Evolutionary conservation across 2,329 filamentous ascomycete genomes (phyloP), one percentile per base, ranked within the genome.

Genomic region (Botrytis cinerea): DNA sequence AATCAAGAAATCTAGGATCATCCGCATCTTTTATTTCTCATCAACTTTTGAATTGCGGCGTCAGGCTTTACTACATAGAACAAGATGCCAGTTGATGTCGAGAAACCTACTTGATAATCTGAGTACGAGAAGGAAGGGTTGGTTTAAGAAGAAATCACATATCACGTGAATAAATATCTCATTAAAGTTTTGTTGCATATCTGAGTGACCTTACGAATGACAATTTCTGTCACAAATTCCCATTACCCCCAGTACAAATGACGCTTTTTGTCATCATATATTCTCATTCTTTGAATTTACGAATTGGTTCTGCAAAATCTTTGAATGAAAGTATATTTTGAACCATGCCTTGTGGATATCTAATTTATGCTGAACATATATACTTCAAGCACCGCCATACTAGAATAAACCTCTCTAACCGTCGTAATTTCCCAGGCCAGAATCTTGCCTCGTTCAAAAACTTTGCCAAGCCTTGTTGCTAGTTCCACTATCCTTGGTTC

Each of bases 151-250:
- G 51, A 28, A 16, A n/a, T 9, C 5, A 18, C 28, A 2, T 28
- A 61, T 35, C 10, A 61, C 35, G 10, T 40, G 12, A 4, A 22
- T 4, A 57, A n/a, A 38, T 40, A 22, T 61, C 35, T 25, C 22
- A 61, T 61, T 25, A 61, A 61, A 61, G 59, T 61, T 61, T 61
- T 61, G 20, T 61, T 38, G 59, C 32, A 40, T 16, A 61, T 61
- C 59, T 61, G n/a, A 61, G 2, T 38, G 20, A 40, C 4, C 59
- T 0, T 14, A 16, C 12, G 3, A 25, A 38, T 61, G 35, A 25
- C 14, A 60, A 14, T 8, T 38, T 38, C 25, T 6, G 35, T 61
- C 35, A 40, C 35, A 40, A 40, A 40, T n/a, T 25, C 35, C 35
- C 22, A 40, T 14, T 35, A 25, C 7, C 22, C 12, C 10, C 22